phyloP scores from a whole-genome alignment of 768 basidiomycete genomes.

The Cystofilobasidium macerans region DNA sequence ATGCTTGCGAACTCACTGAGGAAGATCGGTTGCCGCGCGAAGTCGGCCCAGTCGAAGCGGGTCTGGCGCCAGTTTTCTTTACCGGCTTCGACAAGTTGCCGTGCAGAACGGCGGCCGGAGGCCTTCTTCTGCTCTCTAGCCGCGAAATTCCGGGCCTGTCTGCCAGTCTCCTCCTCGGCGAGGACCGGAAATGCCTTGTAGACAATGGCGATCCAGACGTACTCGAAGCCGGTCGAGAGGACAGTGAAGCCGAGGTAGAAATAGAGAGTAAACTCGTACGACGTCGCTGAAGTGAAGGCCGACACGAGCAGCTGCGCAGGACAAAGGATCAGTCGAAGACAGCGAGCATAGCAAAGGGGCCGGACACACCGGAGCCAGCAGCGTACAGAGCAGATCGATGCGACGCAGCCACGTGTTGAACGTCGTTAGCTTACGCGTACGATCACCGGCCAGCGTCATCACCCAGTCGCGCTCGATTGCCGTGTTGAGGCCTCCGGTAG shows the following conservation, averaged over 20 bases:
- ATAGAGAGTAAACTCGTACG: slow-evolving; percentile 32
- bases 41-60: slow-evolving; percentile 38
- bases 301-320: slow-evolving; percentile 44
- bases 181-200: slow-evolving; percentile 41
- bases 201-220: slow-evolving; percentile 41
- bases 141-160: slow-evolving; percentile 27
- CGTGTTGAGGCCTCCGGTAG: slow-evolving; percentile 43
- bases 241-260: slow-evolving; percentile 38
- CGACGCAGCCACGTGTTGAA: slow-evolving; percentile 43
- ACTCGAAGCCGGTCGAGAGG: slow-evolving; percentile 42
- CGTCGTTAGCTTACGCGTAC: slow-evolving; percentile 38
- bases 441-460: slow-evolving; percentile 40
- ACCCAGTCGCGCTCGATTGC: slow-evolving; percentile 48
- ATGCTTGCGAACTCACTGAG: background rate
- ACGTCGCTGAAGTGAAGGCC: slow-evolving; percentile 40
- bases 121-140: background rate
- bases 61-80: slow-evolving; percentile 6
- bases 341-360: background rate
- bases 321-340: background rate
- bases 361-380: slow-evolving; percentile 40
- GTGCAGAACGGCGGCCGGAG: background rate
- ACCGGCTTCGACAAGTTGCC: background rate
- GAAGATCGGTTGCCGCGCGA: slow-evolving; percentile 41
- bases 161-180: slow-evolving; percentile 31
- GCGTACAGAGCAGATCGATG: slow-evolving; percentile 45